A percentile compares a stretch with the other conserved stretches of the same genome.
Evolutionary conservation across 345 rosid genomes (phyloP).

Genomic region (Isatis tinctoria): DNA sequence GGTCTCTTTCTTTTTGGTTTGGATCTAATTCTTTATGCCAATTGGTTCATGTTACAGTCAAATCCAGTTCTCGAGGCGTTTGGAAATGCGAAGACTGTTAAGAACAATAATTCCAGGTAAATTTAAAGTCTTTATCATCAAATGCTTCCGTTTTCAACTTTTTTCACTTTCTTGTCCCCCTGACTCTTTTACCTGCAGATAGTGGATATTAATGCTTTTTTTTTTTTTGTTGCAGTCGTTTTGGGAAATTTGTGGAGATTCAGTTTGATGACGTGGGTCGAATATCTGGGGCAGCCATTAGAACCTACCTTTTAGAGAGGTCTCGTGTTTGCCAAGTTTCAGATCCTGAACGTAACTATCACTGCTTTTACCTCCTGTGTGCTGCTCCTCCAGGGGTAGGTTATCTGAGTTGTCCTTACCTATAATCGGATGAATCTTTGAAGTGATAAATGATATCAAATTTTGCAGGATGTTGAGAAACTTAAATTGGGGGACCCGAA

Average conservation of each 20-base stretch:
- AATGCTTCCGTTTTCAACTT: slow-evolving; percentile 10
- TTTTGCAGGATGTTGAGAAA: slow-evolving; percentile 66
- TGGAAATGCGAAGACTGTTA: slow-evolving; percentile 93
- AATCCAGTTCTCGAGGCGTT: slow-evolving; percentile 96
- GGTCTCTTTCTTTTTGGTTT: slow-evolving; percentile 6
- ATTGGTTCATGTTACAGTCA: slow-evolving; percentile 52
- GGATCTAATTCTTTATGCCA: not conserved
- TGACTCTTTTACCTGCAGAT: not conserved
- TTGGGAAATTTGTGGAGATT: slow-evolving; percentile 93
- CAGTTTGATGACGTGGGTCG: slow-evolving; percentile 73
- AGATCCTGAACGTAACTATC: slow-evolving; percentile 88
- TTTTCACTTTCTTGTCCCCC: slow-evolving; percentile 6
- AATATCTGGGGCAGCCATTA: slow-evolving; percentile 93
- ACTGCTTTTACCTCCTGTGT: slow-evolving; percentile 90
- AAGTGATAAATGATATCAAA: slow-evolving; percentile 21
- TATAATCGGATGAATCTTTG: slow-evolving; percentile 1
- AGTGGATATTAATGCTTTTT: slow-evolving; percentile 1
- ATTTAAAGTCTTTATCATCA: not conserved
- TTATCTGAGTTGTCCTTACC: slow-evolving; percentile 5
- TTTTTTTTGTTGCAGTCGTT: slow-evolving; percentile 59
- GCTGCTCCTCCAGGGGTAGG: slow-evolving; percentile 79
- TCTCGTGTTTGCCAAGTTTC: slow-evolving; percentile 97
- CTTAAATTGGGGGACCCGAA: slow-evolving; percentile 78
- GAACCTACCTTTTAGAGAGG: slow-evolving; percentile 93
- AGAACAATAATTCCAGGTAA: slow-evolving; percentile 89